These are phyloP conservation scores for Iris macrosiphon DNA, from an alignment of 106 monocot genomes.

Conservation along the genomic window DNA sequence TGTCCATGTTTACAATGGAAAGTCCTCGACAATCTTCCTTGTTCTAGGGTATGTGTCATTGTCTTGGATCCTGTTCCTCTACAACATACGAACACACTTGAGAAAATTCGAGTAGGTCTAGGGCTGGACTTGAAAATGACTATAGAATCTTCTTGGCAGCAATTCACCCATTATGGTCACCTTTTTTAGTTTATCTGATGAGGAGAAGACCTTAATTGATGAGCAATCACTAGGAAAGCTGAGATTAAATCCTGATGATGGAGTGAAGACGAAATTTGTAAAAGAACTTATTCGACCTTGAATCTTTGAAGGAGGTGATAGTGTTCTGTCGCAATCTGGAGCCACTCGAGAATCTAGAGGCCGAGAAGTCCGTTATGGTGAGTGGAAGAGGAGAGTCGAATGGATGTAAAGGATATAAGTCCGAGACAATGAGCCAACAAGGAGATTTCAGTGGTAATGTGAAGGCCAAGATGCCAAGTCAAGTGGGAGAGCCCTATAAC, in stretches of 20 bases:
- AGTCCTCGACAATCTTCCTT: conserved; percentile 47
- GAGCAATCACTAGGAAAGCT: conserved; percentile 9
- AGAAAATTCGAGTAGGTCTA: conserved; percentile 12
- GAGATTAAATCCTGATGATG: conserved; percentile 33
- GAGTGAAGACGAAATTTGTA: conserved; percentile 74
- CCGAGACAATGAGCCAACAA: too few relatives aligned
- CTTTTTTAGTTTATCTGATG: conserved; percentile 14
- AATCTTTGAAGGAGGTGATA: conserved; percentile 44
- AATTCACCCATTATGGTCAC: conserved; percentile 52
- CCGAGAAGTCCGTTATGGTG: too few relatives aligned
- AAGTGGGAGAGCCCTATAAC: too few relatives aligned
- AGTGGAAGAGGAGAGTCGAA: too few relatives aligned
- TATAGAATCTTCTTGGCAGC: conserved; percentile 30
- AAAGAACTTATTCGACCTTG: conserved; percentile 45
- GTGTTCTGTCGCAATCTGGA: conserved; percentile 63
- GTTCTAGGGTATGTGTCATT: conserved; percentile 44
- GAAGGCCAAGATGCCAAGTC: too few relatives aligned
- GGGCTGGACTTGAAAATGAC: conserved; percentile 19
- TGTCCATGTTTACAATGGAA: conserved; percentile 70
- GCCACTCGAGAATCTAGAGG: too few relatives aligned
- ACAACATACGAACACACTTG: conserved; percentile 32
- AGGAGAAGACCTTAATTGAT: conserved; percentile 22
- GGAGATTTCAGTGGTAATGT: too few relatives aligned
- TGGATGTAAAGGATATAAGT: too few relatives aligned
- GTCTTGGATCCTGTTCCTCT: conserved; percentile 35